Base-by-base conservation (phyloP, 2,329 filamentous ascomycete species). In the Aspergillus sp. region DNA sequence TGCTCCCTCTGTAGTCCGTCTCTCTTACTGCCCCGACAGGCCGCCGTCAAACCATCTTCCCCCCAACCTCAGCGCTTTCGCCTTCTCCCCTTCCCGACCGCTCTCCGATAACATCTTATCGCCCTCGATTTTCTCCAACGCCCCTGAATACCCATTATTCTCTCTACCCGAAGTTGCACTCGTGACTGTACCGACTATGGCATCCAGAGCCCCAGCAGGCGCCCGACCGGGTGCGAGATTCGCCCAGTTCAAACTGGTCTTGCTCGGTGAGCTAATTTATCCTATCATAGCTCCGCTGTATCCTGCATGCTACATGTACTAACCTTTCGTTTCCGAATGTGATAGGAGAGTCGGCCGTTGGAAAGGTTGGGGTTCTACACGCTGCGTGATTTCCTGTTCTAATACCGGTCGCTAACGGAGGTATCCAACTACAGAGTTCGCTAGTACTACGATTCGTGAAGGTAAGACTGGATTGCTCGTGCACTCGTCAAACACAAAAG, bases 391-490 rank as follows among this genome's bases (percentile, higher is more conserved):
- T 49, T 59, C 62, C 54, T 49, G 46, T 32, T 49, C 32, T 57
- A 59, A 55, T 56, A 57, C 63, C 60, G 56, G 62, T 65, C 62
- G 67, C 72, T 75, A 63, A 73, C 69, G 64, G 69, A 45, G 63
- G 62, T 60, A 57, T 70, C 77, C 68, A 73, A 67, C 61, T 68
- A 60, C 70, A 96, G 94, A 97, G 93, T 81, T 99, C 95, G 67
- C 89, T 99, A 78, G 95, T 99, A 58, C 83, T 99, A 75, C 90
- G 96, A 80, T 99, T 99, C 74, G 95, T 99, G 75, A 99, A 99
- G 87, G 92, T 96, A 78, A 71, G 82, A 71, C n/a, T 20, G 51
- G 22, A 3, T 32, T 6, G 18, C 46, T 20, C 36, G 14, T 31
- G 46, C 31, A 7, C 51, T 51, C 26, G 16, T 31, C 26, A 11